phyloP scores from a whole-genome alignment of 495 filamentous ascomycete genomes.

The Extremus antarcticus region DNA sequence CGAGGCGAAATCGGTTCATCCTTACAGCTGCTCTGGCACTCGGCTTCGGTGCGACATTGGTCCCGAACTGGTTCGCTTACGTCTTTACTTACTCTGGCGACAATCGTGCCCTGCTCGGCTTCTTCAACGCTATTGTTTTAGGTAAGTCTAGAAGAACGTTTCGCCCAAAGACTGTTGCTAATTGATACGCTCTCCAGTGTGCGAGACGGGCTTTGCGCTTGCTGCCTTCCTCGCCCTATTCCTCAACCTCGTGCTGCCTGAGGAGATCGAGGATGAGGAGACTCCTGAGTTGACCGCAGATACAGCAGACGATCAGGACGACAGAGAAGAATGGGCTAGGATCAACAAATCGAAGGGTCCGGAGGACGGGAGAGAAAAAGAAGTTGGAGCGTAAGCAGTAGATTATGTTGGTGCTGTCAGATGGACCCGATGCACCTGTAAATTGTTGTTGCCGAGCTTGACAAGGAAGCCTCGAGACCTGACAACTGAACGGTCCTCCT shows the following conservation, averaged over 20 bases:
- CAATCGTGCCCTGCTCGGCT: conserved; percentile 61
- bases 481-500: too few species aligned
- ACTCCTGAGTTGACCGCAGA: conserved; percentile 26
- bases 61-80: conserved; percentile 49
- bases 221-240: conserved; percentile 60
- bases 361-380: neutral
- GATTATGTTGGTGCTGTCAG: too few species aligned
- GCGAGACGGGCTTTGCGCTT: conserved; percentile 62
- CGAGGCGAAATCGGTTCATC: conserved; percentile 77
- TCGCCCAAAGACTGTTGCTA: neutral
- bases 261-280: conserved; percentile 57
- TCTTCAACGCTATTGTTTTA: conserved; percentile 71
- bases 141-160: conserved; percentile 39
- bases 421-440: too few species aligned
- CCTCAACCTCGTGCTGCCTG: conserved; percentile 61
- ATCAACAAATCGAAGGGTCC: neutral
- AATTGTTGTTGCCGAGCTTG: too few species aligned
- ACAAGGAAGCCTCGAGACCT: too few species aligned
- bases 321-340: conserved; percentile 26
- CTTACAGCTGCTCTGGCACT: conserved; percentile 66
- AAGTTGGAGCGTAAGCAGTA: neutral
- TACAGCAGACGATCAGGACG: conserved; percentile 18
- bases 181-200: neutral
- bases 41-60: conserved; percentile 71
- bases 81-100: conserved; percentile 66